These are phyloP conservation scores for Lenwebbia sp. DNA, from an alignment of 345 rosid species.

Conservation along the genomic window DNA sequence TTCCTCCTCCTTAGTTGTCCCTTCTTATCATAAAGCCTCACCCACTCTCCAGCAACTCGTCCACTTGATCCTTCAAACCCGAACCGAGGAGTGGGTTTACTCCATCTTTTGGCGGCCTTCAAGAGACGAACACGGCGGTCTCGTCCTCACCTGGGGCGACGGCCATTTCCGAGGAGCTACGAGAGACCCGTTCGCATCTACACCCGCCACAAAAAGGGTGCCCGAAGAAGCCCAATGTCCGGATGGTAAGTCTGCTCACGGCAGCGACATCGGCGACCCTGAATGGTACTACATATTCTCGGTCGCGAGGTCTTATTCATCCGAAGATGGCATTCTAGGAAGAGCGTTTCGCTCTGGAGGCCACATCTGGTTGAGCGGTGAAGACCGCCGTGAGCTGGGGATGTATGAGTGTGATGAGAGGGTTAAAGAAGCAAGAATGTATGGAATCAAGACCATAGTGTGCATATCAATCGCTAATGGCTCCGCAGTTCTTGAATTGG, in stretches of 20 bases:
- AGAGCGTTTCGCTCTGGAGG: neutral
- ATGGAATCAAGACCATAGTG: conserved; percentile 10
- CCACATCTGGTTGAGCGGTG: conserved; percentile 11
- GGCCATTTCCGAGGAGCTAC: conserved; percentile 2
- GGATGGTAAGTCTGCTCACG: conserved; percentile 1
- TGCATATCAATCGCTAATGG: neutral
- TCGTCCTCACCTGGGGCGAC: neutral
- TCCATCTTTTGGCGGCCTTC: conserved; percentile 11
- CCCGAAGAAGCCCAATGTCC: neutral
- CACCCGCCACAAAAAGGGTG: neutral
- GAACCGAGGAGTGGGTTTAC: conserved; percentile 11
- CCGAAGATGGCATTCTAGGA: neutral
- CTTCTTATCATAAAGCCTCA: neutral
- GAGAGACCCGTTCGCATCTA: neutral
- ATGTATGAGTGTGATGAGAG: conserved; percentile 3
- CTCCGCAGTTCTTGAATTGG: conserved; percentile 11
- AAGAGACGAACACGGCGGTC: conserved; percentile 1
- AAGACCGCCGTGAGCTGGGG: conserved; percentile 3
- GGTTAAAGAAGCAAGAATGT: conserved; percentile 11
- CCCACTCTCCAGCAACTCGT: neutral
- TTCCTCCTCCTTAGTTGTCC: neutral
- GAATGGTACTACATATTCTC: neutral
- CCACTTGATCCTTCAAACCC: conserved; percentile 8
- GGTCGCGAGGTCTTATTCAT: neutral
- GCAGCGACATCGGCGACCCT: neutral